Evolutionary conservation across 2,329 filamentous ascomycete species (phyloP), one percentile per base, ranked within the genome.

Genomic region (Coleophoma eucalyptorum): DNA sequence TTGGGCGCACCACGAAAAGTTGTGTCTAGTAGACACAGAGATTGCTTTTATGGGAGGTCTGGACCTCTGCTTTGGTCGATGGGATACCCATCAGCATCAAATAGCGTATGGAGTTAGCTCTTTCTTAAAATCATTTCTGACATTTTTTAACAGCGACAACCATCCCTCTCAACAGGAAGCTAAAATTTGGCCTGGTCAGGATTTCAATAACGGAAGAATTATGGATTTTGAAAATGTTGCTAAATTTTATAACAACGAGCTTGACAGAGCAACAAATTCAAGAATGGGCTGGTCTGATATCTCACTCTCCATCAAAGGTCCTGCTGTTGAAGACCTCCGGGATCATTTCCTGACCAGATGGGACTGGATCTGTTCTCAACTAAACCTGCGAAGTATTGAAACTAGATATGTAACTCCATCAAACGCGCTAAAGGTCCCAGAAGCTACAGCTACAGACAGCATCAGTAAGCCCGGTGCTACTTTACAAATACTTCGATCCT

Each of bases 1-100:
- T 69, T 96, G 91, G 91, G 90, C 90, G 3, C 91, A 96, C 61
- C 91, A 96, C 60, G 91, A 97, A 71, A 97, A 97, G 69, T 79
- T 96, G 1, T 90, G 89, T 59, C 66, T 96, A 2, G 72, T 97
- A 15, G 91, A 97, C 65, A 82, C 85, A 15, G 75, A 77, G 10
- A 75, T 86, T 50, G 90, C 86, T 2, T 96, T 97, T 65, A 96
- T 96, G 91, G 91, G 90, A 45, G 92, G 91, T 18, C 73, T 96
- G 1, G 91, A 96, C 69, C 76, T 96, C 62, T 96, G 81, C 65
- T 96, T 91, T 62, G 91, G 91, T 33, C 80, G 91, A 63, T 96
- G 89, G 81, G 91, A 96, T 62, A 95, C 89, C 7, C 89, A 89
- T 67, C 84, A 86, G 73, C 92, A 97, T 66, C 82, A 88, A 1